Evolutionary conservation across 306 rosid species (phyloP).

Genomic region (Carpinus viminea): DNA sequence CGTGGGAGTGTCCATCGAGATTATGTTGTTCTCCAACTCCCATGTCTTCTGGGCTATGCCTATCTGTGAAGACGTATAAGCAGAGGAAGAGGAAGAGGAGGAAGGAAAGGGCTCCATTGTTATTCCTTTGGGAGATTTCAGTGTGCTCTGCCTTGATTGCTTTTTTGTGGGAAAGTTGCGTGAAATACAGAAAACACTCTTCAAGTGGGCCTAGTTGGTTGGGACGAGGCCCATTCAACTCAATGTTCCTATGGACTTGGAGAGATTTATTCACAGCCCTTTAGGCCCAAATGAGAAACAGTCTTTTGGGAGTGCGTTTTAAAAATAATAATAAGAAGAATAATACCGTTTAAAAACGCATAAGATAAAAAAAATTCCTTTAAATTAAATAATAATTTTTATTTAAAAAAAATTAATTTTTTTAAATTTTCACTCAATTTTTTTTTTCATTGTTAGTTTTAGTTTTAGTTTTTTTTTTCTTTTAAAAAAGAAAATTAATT

Average conservation of each 20-base stretch:
- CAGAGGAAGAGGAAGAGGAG: conserved; percentile 10
- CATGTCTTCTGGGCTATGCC: conserved; percentile 83
- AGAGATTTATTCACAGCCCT: neutral
- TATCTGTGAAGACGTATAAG: neutral
- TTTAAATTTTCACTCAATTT: no score
- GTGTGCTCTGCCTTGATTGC: neutral
- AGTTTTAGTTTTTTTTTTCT: no score
- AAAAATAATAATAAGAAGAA: no score
- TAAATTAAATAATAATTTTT: no score
- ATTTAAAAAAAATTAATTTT: no score
- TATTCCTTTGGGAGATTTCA: neutral
- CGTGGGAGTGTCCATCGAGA: conserved; percentile 68
- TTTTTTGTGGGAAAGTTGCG: neutral
- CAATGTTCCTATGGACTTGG: neutral
- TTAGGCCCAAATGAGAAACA: neutral
- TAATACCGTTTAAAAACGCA: no score
- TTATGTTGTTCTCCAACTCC: conserved; percentile 90
- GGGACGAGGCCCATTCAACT: no score
- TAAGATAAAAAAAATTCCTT: no score
- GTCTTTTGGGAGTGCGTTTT: no score
- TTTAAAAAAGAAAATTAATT: no score
- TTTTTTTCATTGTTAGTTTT: no score
- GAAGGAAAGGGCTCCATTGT: conserved; percentile 55
- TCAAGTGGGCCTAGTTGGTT: no score
- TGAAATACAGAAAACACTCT: neutral